Percentiles rank a stretch among this genome's conserved stretches.
Conservation (phyloP, 1,284 basidiomycete species). For the Meripilus lineatus region DNA sequence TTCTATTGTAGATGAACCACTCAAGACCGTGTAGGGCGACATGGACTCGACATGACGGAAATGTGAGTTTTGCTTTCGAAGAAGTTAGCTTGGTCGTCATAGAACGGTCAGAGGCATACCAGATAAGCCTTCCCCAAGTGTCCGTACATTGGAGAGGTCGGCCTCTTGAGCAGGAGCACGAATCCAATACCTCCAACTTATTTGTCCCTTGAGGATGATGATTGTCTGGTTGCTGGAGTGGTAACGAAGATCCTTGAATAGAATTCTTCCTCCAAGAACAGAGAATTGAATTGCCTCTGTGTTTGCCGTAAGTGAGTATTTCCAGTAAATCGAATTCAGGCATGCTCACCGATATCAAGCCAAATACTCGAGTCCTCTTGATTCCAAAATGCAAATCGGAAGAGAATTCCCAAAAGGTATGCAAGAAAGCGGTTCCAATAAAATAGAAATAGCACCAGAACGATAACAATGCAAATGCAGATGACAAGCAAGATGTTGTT, state of each 20-base stretch:
- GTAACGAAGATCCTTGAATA: constrained; percentile 83
- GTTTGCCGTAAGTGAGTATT: background rate
- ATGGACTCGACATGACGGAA: constrained; percentile 75
- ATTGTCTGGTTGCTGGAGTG: constrained; percentile 89
- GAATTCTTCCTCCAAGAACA: constrained; percentile 78
- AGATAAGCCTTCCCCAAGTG: constrained; percentile 46
- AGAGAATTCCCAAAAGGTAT: constrained; percentile 50
- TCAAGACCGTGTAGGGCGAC: constrained; percentile 80
- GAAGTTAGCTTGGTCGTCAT: background rate
- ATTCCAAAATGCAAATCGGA: constrained; percentile 71
- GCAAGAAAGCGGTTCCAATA: constrained; percentile 86
- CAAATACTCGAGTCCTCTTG: constrained; percentile 65
- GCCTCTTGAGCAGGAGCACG: constrained; percentile 63
- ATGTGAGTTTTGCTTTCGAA: constrained; percentile 28
- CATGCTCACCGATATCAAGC: constrained; percentile 65
- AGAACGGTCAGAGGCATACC: constrained; percentile 13
- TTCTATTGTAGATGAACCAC: constrained; percentile 88
- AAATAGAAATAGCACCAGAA: constrained; percentile 77
- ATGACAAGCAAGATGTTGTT: constrained; percentile 62
- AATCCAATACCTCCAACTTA: constrained; percentile 93
- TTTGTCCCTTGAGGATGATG: constrained; percentile 73
- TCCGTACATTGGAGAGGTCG: constrained; percentile 54
- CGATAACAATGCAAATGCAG: constrained; percentile 67
- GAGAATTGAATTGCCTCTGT: constrained; percentile 88
- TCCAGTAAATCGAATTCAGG: background rate